Percentiles rank a stretch among this genome's conserved stretches.
Conservation (phyloP, 177 flowering plant genomes). For the Vitis hybrid region DNA sequence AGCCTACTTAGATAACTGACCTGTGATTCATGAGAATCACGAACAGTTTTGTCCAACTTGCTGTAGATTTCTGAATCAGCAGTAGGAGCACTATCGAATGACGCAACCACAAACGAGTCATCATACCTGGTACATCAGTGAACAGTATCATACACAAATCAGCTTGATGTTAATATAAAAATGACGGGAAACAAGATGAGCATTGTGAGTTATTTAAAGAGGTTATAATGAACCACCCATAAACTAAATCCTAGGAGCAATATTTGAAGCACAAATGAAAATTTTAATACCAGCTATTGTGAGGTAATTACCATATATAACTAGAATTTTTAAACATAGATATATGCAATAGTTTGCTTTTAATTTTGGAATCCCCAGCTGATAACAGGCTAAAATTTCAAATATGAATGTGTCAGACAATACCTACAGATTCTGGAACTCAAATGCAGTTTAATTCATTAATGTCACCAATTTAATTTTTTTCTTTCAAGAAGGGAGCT, state of each 20-base stretch:
- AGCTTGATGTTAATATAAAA: neutral
- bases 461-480: neutral
- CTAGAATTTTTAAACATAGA: neutral
- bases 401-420: no score
- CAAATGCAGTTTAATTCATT: no score
- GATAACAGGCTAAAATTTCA: no score
- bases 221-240: neutral
- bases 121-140: constrained; percentile 50
- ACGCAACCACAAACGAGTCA: constrained; percentile 65
- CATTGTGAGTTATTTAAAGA: neutral
- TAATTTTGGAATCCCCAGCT: no score
- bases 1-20: constrained; percentile 30
- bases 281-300: no score
- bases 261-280: neutral
- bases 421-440: neutral
- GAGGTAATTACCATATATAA: neutral
- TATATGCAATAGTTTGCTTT: neutral
- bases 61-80: constrained; percentile 78
- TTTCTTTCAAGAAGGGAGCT: neutral
- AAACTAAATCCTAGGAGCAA: neutral
- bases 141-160: constrained; percentile 12
- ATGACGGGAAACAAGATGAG: neutral
- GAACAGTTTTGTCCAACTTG: constrained; percentile 59
- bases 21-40: constrained; percentile 73
- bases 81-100: constrained; percentile 88